phyloP scores from a whole-genome alignment of 75 land plant species.

The Chamaecyparis obtusa region DNA sequence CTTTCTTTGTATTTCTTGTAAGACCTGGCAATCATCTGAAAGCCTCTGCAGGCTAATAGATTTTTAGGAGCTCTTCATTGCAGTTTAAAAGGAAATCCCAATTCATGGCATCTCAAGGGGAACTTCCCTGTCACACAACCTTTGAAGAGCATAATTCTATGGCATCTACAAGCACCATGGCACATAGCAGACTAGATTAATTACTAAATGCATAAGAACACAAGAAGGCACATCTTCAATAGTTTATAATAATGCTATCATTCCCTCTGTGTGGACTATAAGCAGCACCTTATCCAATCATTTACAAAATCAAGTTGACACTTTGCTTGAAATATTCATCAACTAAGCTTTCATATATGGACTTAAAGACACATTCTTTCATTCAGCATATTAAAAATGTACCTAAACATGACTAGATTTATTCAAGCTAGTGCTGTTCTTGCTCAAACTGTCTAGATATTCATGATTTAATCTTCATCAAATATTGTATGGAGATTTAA shows the following conservation, averaged over 20 bases:
- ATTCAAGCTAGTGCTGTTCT: not conserved
- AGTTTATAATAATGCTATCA: not conserved
- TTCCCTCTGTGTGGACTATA: not conserved
- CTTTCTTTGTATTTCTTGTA: not conserved
- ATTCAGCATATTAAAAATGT: not conserved
- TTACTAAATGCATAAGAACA: not conserved
- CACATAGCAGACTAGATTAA: not conserved
- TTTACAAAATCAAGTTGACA: not conserved
- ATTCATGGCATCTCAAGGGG: not conserved
- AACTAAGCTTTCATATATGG: not conserved
- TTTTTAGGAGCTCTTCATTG: not conserved
- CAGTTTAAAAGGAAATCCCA: no score
- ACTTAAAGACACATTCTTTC: not conserved
- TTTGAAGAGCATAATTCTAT: not conserved
- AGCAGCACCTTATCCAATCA: not conserved
- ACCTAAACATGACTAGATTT: not conserved
- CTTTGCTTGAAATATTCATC: not conserved
- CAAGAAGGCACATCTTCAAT: not conserved
- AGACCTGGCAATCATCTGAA: not conserved
- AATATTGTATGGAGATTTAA: not conserved
- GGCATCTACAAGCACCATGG: not conserved
- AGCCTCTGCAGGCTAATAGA: not conserved
- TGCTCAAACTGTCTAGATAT: not conserved
- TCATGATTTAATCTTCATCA: not conserved
- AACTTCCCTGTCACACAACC: not conserved